A percentile compares a stretch with the other conserved stretches of the same genome.
Evolutionary conservation across 495 filamentous ascomycete species (phyloP).

Genomic region (Delitschia confertaspora): DNA sequence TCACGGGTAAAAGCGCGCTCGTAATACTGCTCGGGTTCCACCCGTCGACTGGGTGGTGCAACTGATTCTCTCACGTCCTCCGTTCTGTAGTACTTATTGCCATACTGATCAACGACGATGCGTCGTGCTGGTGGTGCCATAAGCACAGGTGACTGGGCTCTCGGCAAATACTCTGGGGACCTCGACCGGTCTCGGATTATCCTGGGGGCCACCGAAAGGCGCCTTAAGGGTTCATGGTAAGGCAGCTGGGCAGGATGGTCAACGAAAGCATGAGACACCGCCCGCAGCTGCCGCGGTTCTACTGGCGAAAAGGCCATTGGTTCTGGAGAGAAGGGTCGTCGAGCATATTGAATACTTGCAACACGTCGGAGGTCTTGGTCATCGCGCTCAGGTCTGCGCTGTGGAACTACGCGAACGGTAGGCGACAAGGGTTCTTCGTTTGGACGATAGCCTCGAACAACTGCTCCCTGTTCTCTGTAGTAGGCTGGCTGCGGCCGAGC

Average conservation of each 20-base stretch:
- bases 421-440: slow-evolving; percentile 37
- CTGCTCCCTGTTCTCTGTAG: slow-evolving; percentile 23
- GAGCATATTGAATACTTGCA: slow-evolving; percentile 44
- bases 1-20: slow-evolving; percentile 29
- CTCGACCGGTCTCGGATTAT: slow-evolving; percentile 49
- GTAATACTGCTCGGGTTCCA: slow-evolving; percentile 24
- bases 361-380: slow-evolving; percentile 52
- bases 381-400: slow-evolving; percentile 41
- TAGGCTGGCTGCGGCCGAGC: slow-evolving; percentile 19
- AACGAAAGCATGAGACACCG: slow-evolving; percentile 52
- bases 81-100: slow-evolving; percentile 32
- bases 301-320: slow-evolving; percentile 3
- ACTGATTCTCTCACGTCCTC: slow-evolving; percentile 27
- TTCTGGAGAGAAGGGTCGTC: slow-evolving; percentile 37
- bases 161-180: slow-evolving; percentile 37
- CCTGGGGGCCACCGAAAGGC: slow-evolving; percentile 36
- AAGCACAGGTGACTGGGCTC: slow-evolving; percentile 18
- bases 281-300: slow-evolving; percentile 35
- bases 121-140: slow-evolving; percentile 30
- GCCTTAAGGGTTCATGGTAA: slow-evolving; percentile 46
- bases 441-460: slow-evolving; percentile 17
- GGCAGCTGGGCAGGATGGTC: slow-evolving; percentile 46
- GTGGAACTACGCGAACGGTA: slow-evolving; percentile 33
- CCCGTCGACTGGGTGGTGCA: slow-evolving; percentile 26
- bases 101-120: slow-evolving; percentile 35